Evolutionary conservation across 2,329 filamentous ascomycete genomes (phyloP), one percentile per base, ranked within the genome.

Genomic region (Paraphoma chrysanthemicola): DNA sequence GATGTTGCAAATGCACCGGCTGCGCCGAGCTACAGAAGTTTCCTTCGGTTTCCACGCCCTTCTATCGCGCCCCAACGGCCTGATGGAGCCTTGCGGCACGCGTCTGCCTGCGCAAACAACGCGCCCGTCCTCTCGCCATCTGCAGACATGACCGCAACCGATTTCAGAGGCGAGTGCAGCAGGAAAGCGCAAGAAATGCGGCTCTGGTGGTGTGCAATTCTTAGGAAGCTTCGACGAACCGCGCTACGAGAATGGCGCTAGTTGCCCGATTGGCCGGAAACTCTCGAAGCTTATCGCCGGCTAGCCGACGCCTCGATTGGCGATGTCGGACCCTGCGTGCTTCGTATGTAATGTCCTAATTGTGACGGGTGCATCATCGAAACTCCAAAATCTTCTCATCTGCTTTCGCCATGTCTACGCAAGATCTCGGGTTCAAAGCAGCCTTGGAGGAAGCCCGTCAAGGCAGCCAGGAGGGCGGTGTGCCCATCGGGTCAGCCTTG

Each of bases 401-500:
- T 23, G 23, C 5, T 5, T 2, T 23, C 23, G 23, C 23, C 52
- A 73, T 72, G 67, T 70, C 71, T 52, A 61, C 64, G 46, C 67
- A 65, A 41, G 60, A 77, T 54, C 28, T 57, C 7, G 85, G 85
- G 59, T 87, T 88, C 76, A 78, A 82, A 61, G 82, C 81, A 44
- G 86, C 86, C 38, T 70, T 88, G 14, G 82, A 85, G 59, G 85
- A 88, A 70, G 85, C 85, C 11, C 82, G 79, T 67, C 76, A 81
- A 63, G 82, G 85, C 49, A 78, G 77, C 49, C 74, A 76, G n/a
- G 84, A 88, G 72, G 85, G 85, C 48, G 85, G 85, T 44, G 81
- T 87, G 2, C 85, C 85, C 1, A 81, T 85, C 53, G 86, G 86
- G 43, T 85, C 85, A 43, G 83, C 80, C 56, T 80, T 93, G 28